Evolutionary conservation across 495 filamentous ascomycete species (phyloP).

Genomic region (Aspergillus campestris): DNA sequence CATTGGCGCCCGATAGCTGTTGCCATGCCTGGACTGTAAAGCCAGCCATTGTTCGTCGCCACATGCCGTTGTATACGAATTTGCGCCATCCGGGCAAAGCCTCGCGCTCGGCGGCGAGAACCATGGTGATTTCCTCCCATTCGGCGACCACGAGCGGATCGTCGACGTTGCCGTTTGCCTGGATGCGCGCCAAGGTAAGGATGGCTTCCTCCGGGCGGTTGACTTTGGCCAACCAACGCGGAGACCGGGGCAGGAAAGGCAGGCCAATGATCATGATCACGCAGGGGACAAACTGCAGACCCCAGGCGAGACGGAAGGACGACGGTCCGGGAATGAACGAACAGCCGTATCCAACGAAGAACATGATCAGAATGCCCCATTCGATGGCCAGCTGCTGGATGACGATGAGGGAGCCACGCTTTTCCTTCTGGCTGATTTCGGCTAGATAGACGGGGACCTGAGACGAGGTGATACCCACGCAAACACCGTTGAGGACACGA

Average conservation of each 20-base stretch:
- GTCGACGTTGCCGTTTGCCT: constrained; percentile 46
- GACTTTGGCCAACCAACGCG: constrained; percentile 58
- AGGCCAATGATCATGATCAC: constrained; percentile 49
- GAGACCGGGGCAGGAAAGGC: constrained; percentile 55
- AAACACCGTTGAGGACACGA: constrained; percentile 55
- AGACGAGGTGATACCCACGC: constrained; percentile 57
- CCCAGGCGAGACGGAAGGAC: constrained; percentile 58
- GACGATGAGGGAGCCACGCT: constrained; percentile 53
- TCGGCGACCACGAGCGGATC: constrained; percentile 57
- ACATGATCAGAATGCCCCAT: constrained; percentile 50
- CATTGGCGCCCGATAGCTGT: constrained; percentile 53
- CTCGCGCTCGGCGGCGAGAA: constrained; percentile 50
- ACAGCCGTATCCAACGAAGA: constrained; percentile 45
- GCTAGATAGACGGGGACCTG: constrained; percentile 63
- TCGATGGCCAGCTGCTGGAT: constrained; percentile 63
- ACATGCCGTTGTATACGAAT: constrained; percentile 56
- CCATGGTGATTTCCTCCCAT: constrained; percentile 47
- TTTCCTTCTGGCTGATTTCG: constrained; percentile 53
- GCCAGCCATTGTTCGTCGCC: constrained; percentile 54
- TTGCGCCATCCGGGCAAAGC: constrained; percentile 47
- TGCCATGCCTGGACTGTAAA: constrained; percentile 51
- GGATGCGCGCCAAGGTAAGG: constrained; percentile 51
- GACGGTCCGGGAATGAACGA: constrained; percentile 48
- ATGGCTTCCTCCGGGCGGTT: constrained; percentile 54
- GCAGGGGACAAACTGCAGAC: constrained; percentile 53